Percentiles rank a stretch among this genome's conserved stretches.
Conservation (phyloP, 441 rosid species). For the Pelargonium myrrhifolium region DNA sequence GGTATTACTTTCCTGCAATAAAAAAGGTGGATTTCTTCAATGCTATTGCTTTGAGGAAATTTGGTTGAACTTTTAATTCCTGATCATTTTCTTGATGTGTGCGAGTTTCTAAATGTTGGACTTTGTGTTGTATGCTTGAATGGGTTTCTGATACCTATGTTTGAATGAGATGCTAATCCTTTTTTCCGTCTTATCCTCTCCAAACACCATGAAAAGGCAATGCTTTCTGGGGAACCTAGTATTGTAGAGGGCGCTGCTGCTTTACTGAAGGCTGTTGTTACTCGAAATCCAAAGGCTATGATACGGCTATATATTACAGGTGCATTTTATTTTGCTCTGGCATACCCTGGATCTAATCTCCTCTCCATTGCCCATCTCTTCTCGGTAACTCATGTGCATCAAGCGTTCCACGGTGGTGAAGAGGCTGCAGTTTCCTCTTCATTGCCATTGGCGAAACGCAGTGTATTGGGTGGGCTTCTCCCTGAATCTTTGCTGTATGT, state of each 20-base stretch:
- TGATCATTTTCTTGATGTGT: background rate
- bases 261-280: slow-evolving; percentile 87
- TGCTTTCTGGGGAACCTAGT: slow-evolving; percentile 96
- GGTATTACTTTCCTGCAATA: background rate
- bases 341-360: slow-evolving; percentile 99
- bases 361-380: slow-evolving; percentile 88
- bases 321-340: slow-evolving; percentile 92
- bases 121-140: background rate
- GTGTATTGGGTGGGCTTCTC: slow-evolving; percentile 98
- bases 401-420: slow-evolving; percentile 99
- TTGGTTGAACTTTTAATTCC: background rate
- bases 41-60: background rate
- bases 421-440: slow-evolving; percentile 99
- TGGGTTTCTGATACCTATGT: background rate
- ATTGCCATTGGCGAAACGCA: slow-evolving; percentile 92
- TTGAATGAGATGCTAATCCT: background rate
- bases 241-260: slow-evolving; percentile 96
- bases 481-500: slow-evolving; percentile 97
- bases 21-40: background rate
- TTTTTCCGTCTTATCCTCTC: slow-evolving; percentile 1
- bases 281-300: slow-evolving; percentile 99
- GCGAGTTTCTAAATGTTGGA: background rate
- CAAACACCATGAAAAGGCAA: slow-evolving; percentile 40
- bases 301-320: slow-evolving; percentile 95
- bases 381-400: slow-evolving; percentile 92